Base-by-base conservation (phyloP, 306 rosid species). In the Corylus avellana region DNA sequence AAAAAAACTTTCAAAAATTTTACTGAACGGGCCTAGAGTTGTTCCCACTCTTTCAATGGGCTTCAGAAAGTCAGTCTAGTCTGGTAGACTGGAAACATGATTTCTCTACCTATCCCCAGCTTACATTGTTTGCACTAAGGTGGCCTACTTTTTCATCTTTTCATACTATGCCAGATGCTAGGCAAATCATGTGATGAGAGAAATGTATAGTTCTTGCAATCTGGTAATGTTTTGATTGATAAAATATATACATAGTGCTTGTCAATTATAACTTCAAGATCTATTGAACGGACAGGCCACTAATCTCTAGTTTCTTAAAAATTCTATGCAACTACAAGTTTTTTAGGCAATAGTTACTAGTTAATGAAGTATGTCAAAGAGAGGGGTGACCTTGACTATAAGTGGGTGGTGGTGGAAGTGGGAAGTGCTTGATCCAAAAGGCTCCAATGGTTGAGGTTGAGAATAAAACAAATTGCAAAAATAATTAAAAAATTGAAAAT, bases 401-500 rank as follows among this genome's bases (percentile, higher is more conserved):
- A 48, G 32, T 57, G 32, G 70, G 53, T 47, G 66, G 37, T 67
- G 70, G 77, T 76, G 22, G 67, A 51, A 72, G 57, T 42, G 55
- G 5, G 25, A 37, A 54, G 51, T 56, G 63, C 0, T 72, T 48
- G 57, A 35, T 53, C 27, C 57, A 44, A 44, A 55, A 78, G 49
- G 70, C 73, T 48, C 61, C 66, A 54, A n/a, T 35, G 48, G 47
- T 70, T 69, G 58, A 66, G 74, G 68, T 18, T 74, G 22, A 39
- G 63, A 59, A 42, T 49, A 68, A 13, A 72, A 22, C 46, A 42
- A 4, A 27, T 78, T 66, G 71, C 72, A 12, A 71, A 27, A 25
- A 42, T 63, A 67, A 48, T 59, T 56, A 49, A 20, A 46, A 59
- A 78, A 68, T 49, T 73, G 46, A 58, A 58, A 84, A 42, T 39